Conservation (phyloP, 2,329 filamentous ascomycete genomes). For the Furcasterigmium furcatum region DNA sequence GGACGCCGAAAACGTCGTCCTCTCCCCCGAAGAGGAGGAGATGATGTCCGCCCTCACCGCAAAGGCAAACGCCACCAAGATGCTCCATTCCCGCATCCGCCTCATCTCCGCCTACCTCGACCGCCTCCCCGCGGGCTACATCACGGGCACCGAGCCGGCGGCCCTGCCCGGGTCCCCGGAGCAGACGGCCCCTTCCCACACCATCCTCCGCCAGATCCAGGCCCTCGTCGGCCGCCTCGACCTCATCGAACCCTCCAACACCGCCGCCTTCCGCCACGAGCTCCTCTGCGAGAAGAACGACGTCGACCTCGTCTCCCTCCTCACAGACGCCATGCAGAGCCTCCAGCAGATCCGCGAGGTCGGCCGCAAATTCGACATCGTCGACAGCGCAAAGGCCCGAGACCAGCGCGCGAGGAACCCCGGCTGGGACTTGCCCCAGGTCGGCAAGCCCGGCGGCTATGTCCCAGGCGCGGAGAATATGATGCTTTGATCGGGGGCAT, state of each 20-base stretch:
- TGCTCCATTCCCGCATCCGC: conserved; percentile 76
- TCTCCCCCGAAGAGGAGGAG: conserved; percentile 60
- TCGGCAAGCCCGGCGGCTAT: conserved; percentile 13
- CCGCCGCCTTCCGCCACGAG: conserved; percentile 64
- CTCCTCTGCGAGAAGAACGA: conserved; percentile 79
- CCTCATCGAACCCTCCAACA: conserved; percentile 71
- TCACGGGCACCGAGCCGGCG: conserved; percentile 40
- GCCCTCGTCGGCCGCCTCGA: conserved; percentile 80
- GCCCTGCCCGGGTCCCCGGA: conserved; percentile 20
- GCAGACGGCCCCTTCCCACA: conserved; percentile 53
- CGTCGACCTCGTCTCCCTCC: conserved; percentile 72
- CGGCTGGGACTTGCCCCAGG: conserved; percentile 1
- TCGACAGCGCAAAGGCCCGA: conserved; percentile 40
- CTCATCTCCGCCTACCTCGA: conserved; percentile 76
- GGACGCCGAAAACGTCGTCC: conserved; percentile 28
- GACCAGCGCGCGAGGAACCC: conserved; percentile 2
- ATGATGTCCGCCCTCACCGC: conserved; percentile 68
- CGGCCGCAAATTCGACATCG: conserved; percentile 67
- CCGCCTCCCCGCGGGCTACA: conserved; percentile 63
- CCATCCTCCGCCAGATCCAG: conserved; percentile 83
- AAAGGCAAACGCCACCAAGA: conserved; percentile 90
- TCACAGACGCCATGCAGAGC: conserved; percentile 72
- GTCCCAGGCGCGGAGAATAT: conserved; percentile 19
- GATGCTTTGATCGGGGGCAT: conserved; percentile 9
- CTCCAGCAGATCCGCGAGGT: conserved; percentile 69